These are phyloP conservation scores for Ogataea trehalophila DNA, from an alignment of 805 yeast genomes.

Conservation along the genomic window DNA sequence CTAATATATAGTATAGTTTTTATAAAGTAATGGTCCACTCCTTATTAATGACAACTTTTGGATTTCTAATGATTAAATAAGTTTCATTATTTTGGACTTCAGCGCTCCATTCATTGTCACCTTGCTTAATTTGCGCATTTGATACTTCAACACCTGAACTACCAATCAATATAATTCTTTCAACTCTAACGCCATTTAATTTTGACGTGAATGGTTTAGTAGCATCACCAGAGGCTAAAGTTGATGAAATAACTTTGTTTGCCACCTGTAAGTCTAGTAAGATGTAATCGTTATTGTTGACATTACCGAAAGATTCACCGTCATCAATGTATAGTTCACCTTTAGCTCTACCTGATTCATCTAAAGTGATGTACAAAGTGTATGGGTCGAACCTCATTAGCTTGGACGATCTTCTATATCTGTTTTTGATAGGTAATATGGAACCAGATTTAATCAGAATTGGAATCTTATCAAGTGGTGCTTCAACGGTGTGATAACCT, in stretches of 20 bases:
- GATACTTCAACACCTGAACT: slow-evolving; percentile 7
- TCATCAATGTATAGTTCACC: slow-evolving; percentile 72
- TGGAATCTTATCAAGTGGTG: slow-evolving; percentile 62
- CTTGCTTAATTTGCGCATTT: slow-evolving; percentile 33
- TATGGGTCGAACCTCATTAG: slow-evolving; percentile 78
- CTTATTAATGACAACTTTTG: slow-evolving; percentile 40
- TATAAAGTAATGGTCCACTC: slow-evolving; percentile 38
- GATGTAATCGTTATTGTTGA: slow-evolving; percentile 46
- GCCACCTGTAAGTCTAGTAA: slow-evolving; percentile 37
- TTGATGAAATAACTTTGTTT: slow-evolving; percentile 30
- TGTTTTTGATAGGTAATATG: slow-evolving; percentile 59
- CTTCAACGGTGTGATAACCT: slow-evolving; percentile 36
- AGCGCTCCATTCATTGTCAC: slow-evolving; percentile 34
- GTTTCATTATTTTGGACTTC: slow-evolving; percentile 16
- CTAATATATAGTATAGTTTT: not conserved
- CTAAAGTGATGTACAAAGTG: slow-evolving; percentile 62
- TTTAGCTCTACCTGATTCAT: slow-evolving; percentile 41
- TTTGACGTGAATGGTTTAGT: slow-evolving; percentile 13
- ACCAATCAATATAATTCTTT: slow-evolving; percentile 50
- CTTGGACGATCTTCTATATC: slow-evolving; percentile 75
- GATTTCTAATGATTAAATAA: slow-evolving; percentile 40
- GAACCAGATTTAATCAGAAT: slow-evolving; percentile 75
- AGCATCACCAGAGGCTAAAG: slow-evolving; percentile 19
- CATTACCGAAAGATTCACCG: slow-evolving; percentile 63
- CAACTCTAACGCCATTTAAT: slow-evolving; percentile 41